Evolutionary conservation across 2,329 filamentous ascomycete genomes (phyloP), one percentile per base, ranked within the genome.

Genomic region (Sporothrix humicola): DNA sequence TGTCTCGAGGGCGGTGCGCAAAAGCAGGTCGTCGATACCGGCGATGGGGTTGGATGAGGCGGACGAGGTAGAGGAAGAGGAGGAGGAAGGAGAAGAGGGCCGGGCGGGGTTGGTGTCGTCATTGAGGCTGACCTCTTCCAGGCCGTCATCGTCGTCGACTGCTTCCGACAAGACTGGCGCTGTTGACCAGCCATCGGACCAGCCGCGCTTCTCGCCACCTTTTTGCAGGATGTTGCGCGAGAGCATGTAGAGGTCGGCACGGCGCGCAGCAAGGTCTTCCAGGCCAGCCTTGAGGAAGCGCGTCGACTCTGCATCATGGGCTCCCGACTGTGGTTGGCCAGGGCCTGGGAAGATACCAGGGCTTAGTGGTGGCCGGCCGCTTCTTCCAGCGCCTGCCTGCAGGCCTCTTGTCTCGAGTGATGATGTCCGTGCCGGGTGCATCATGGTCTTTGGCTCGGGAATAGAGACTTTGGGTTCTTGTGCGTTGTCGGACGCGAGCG

Each of bases 191-290:
- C 92, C 93, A 76, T 93, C 89, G 70, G 85, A 88, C 95, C 94
- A 98, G 3, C 89, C 90, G 26, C 89, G 85, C 74, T 89, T 88
- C 78, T 88, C 89, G 1, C 93, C 95, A 65, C 94, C 83, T 68
- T 90, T 87, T 78, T 95, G 91, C 0, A 98, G 84, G 5, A 96
- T 88, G 75, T 93, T 93, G 72, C 95, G 87, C 9, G 94, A 95
- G 56, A 97, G 83, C 73, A 93, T 84, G 75, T 94, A 92, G 2
- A 98, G 86, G 78, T 97, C 94, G 6, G 93, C 95, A 78, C 95
- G 88, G 74, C 90, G 90, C 61, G 93, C 93, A 50, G 95, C 93
- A 31, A 98, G 85, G 72, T 97, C 92, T 79, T 97, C 92, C 0
- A 95, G 84, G 0, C 95, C 94, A 7, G 83, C 78, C 75, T 90